phyloP scores from a whole-genome alignment of 2,329 filamentous ascomycete genomes.

The Xylariaceae sp. region DNA sequence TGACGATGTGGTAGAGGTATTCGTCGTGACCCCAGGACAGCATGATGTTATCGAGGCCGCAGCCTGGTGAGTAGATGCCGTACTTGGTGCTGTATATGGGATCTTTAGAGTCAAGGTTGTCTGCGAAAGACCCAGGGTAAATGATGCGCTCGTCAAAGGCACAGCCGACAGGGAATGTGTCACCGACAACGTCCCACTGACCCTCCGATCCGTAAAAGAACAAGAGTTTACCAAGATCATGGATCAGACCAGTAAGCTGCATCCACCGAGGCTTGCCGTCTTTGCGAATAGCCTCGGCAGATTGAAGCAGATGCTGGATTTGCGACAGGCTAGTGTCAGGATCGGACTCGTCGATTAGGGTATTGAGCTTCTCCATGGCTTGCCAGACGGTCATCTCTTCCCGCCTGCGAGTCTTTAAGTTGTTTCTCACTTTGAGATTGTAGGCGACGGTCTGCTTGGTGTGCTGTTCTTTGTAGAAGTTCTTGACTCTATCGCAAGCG shows the following conservation, averaged over 20 bases:
- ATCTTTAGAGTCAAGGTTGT: slow-evolving; percentile 76
- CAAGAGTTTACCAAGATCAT: slow-evolving; percentile 80
- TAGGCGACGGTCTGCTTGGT: slow-evolving; percentile 79
- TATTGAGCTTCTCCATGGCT: slow-evolving; percentile 91
- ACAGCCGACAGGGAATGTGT: slow-evolving; percentile 82
- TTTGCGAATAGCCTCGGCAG: slow-evolving; percentile 85
- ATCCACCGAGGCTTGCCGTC: slow-evolving; percentile 86
- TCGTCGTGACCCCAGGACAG: slow-evolving; percentile 90
- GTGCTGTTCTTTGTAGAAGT: slow-evolving; percentile 80
- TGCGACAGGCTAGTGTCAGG: slow-evolving; percentile 86
- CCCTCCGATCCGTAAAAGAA: slow-evolving; percentile 83
- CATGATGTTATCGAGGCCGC: slow-evolving; percentile 87
- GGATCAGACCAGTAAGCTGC: slow-evolving; percentile 78
- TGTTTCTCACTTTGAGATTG: slow-evolving; percentile 79
- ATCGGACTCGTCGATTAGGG: slow-evolving; percentile 87
- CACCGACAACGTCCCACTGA: slow-evolving; percentile 93
- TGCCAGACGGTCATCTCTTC: slow-evolving; percentile 87
- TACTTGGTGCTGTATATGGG: slow-evolving; percentile 75
- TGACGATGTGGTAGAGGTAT: slow-evolving; percentile 85
- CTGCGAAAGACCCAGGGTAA: slow-evolving; percentile 76
- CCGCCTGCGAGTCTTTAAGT: slow-evolving; percentile 66
- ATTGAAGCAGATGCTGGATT: slow-evolving; percentile 88
- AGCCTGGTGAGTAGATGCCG: slow-evolving; percentile 80
- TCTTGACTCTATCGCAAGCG: slow-evolving; percentile 82
- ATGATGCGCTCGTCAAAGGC: slow-evolving; percentile 78